These are phyloP conservation scores for Linderina pennispora DNA, from an alignment of 192 early-diverging fungal species.

Conservation along the genomic window DNA sequence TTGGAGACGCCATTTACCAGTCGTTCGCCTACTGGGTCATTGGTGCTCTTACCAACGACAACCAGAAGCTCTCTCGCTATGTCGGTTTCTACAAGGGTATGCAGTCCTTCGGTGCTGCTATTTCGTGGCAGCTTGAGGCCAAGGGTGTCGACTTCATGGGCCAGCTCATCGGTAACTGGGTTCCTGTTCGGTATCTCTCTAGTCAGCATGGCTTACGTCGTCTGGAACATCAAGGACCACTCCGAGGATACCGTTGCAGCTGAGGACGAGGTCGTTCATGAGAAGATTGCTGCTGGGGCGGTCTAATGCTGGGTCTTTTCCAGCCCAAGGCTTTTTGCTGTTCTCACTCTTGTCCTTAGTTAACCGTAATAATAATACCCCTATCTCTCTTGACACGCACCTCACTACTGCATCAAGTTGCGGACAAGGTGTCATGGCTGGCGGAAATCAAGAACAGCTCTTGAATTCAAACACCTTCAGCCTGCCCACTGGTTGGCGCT, in stretches of 20 bases:
- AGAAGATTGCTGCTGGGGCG: background rate
- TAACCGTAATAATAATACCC: too few species aligned
- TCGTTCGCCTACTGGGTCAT: slow-evolving; percentile 80
- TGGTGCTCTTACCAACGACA: slow-evolving; percentile 79
- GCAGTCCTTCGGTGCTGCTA: slow-evolving; percentile 71
- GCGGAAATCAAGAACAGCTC: too few species aligned
- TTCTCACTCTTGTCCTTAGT: too few species aligned
- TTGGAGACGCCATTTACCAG: slow-evolving; percentile 81
- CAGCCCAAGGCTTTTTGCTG: too few species aligned
- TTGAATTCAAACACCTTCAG: too few species aligned
- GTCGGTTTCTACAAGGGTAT: slow-evolving; percentile 90
- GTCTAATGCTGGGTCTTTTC: background rate
- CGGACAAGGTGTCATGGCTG: too few species aligned
- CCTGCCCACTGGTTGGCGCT: too few species aligned
- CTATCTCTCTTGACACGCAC: too few species aligned
- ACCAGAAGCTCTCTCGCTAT: slow-evolving; percentile 62
- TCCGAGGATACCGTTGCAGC: slow-evolving; percentile 9
- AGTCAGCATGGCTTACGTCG: slow-evolving; percentile 47
- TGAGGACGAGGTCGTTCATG: background rate
- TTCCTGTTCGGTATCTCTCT: slow-evolving; percentile 50
- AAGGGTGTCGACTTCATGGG: slow-evolving; percentile 35
- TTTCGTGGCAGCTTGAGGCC: slow-evolving; percentile 68
- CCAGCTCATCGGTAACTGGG: slow-evolving; percentile 55
- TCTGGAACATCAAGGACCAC: slow-evolving; percentile 49
- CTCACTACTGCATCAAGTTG: too few species aligned